Conservation (phyloP, 106 monocot species). For the Allium sativum region DNA sequence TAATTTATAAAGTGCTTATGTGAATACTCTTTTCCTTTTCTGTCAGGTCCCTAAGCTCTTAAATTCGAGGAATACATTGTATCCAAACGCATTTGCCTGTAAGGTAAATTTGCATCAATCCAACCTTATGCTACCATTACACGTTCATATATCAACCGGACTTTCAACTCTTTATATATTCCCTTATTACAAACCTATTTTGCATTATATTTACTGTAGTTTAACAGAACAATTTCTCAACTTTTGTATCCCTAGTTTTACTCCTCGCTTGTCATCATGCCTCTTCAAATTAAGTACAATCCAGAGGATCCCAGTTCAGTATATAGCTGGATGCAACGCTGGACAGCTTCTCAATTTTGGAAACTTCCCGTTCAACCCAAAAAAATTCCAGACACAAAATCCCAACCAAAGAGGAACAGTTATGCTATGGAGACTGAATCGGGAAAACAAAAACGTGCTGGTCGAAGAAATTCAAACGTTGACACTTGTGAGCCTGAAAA, state of each 20-base stretch:
- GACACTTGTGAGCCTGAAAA: constrained; percentile 41
- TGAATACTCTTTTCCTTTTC: background rate
- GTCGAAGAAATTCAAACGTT: constrained; percentile 24
- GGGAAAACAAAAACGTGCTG: constrained; percentile 45
- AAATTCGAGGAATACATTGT: constrained; percentile 18
- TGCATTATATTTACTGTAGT: background rate
- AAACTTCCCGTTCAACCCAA: constrained; percentile 31
- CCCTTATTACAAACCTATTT: background rate
- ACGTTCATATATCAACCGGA: too few species aligned
- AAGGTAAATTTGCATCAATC: constrained; percentile 32
- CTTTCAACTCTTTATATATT: background rate
- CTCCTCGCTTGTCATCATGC: constrained; percentile 24
- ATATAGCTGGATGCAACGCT: constrained; percentile 59
- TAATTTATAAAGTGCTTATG: too few species aligned
- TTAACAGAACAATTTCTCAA: too few species aligned
- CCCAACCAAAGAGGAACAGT: constrained; percentile 29
- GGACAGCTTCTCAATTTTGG: constrained; percentile 53
- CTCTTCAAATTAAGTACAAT: constrained; percentile 50
- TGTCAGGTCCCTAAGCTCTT: constrained; percentile 29
- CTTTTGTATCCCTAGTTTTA: constrained; percentile 38
- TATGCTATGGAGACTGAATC: constrained; percentile 57
- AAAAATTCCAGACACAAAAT: constrained; percentile 35
- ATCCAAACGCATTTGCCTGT: constrained; percentile 39
- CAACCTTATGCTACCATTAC: background rate
- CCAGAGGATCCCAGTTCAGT: constrained; percentile 49